Evolutionary conservation across 768 basidiomycete genomes (phyloP).

Genomic region (Podaxis carcinomalis): DNA sequence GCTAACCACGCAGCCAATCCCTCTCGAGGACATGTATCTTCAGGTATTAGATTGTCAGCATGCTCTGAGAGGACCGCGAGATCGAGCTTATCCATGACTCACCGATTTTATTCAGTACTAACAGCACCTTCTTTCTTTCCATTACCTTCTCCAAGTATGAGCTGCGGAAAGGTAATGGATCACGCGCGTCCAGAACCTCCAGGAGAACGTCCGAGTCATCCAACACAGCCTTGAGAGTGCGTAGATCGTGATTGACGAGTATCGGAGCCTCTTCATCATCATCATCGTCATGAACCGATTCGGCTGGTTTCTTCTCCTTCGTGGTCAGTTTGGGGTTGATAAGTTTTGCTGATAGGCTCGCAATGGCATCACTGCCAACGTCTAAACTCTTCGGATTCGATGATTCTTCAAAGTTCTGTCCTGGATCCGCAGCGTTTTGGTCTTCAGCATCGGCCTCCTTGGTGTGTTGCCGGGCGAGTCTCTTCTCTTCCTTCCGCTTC

Average conservation of each 20-base stretch:
- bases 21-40: conserved; percentile 82
- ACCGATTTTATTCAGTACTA: conserved; percentile 91
- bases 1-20: conserved; percentile 64
- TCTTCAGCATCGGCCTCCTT: conserved; percentile 25
- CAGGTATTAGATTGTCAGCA: neutral
- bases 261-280: conserved; percentile 56
- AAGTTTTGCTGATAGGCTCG: conserved; percentile 39
- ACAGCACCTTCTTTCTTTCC: conserved; percentile 39
- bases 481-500: conserved; percentile 59
- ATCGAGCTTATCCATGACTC: conserved; percentile 22
- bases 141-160: conserved; percentile 50
- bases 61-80: neutral
- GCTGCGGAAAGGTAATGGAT: conserved; percentile 72
- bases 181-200: conserved; percentile 80
- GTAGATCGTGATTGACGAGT: conserved; percentile 59
- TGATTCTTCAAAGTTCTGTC: conserved; percentile 18
- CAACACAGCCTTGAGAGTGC: conserved; percentile 61
- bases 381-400: conserved; percentile 36
- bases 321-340: conserved; percentile 30
- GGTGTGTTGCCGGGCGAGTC: conserved; percentile 18
- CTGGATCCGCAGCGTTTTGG: conserved; percentile 12
- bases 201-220: conserved; percentile 76
- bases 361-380: conserved; percentile 45
- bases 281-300: conserved; percentile 28
- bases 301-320: conserved; percentile 23